Percentiles rank a stretch among this genome's conserved stretches.
These are phyloP conservation scores for Crithidia fasciculata DNA, from an alignment of 208 protist species.

Conservation along the genomic window DNA sequence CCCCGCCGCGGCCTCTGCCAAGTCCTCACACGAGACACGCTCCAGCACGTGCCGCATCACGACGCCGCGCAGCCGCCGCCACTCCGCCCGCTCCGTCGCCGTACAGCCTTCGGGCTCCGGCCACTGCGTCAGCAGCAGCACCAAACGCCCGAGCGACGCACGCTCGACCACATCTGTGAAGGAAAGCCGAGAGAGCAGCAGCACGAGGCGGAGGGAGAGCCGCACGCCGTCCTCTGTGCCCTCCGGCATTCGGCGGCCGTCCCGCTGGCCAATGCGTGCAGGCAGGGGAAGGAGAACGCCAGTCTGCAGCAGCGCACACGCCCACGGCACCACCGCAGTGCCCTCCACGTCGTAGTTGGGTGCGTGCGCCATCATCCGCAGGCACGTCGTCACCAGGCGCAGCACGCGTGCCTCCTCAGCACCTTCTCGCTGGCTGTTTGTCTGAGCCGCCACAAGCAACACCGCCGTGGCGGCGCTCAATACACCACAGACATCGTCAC, in stretches of 20 bases:
- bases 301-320: conserved; percentile 29
- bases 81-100: conserved; percentile 32
- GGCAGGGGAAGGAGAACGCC: conserved; percentile 3
- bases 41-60: conserved; percentile 38
- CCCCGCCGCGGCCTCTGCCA: conserved; percentile 10
- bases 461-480: conserved; percentile 30
- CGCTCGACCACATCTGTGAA: conserved; percentile 27
- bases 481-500: conserved; percentile 40
- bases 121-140: conserved; percentile 16
- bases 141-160: conserved; percentile 16
- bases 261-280: neutral
- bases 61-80: conserved; percentile 67
- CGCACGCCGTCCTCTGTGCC: neutral
- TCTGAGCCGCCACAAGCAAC: conserved; percentile 2
- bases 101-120: conserved; percentile 10
- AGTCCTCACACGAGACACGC: conserved; percentile 20
- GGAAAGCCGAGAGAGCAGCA: conserved; percentile 59
- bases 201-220: conserved; percentile 34
- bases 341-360: conserved; percentile 65
- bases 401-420: neutral
- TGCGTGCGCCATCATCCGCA: conserved; percentile 41
- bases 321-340: conserved; percentile 32
- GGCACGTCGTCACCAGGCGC: conserved; percentile 25
- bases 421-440: neutral
- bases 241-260: neutral